phyloP scores from a whole-genome alignment of 495 filamentous ascomycete genomes.

The Aspergillus wentii region DNA sequence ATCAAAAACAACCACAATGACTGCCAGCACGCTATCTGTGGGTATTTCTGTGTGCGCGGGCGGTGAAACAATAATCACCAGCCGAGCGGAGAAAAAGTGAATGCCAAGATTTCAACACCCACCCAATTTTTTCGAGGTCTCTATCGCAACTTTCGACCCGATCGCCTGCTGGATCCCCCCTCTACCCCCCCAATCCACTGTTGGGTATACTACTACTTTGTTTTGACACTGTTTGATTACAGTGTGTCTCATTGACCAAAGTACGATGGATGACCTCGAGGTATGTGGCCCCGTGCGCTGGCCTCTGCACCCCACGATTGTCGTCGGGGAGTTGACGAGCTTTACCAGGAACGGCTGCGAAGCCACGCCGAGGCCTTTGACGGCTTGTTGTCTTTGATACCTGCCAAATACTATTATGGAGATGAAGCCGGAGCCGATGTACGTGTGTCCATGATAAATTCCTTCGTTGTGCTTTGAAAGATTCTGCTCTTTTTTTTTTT shows the following conservation, averaged over 20 bases:
- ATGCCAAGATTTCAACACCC: conserved; percentile 39
- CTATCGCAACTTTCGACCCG: conserved; percentile 15
- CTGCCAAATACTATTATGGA: conserved; percentile 87
- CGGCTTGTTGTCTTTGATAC: conserved; percentile 85
- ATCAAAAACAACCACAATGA: conserved; percentile 9
- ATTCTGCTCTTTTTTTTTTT: conserved; percentile 8
- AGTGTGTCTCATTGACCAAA: conserved; percentile 4
- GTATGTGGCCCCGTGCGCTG: conserved; percentile 24
- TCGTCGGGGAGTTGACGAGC: conserved; percentile 15
- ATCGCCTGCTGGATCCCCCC: no score
- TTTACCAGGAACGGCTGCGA: conserved; percentile 67
- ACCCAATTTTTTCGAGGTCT: conserved; percentile 36
- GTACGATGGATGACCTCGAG: conserved; percentile 43
- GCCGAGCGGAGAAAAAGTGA: conserved; percentile 31
- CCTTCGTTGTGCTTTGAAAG: conserved; percentile 1
- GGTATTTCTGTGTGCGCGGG: conserved; percentile 18
- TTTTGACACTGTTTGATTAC: no score
- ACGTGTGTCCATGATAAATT: conserved; percentile 45
- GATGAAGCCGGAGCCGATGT: conserved; percentile 76
- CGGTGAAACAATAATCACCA: conserved; percentile 33
- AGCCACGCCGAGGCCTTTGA: conserved; percentile 85
- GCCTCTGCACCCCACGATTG: conserved; percentile 1
- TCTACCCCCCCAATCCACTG: no score
- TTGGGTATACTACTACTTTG: no score
- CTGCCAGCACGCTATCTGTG: no score